Evolutionary conservation across 2,329 filamentous ascomycete species (phyloP).

Genomic region (Stachybotrys chartarum): DNA sequence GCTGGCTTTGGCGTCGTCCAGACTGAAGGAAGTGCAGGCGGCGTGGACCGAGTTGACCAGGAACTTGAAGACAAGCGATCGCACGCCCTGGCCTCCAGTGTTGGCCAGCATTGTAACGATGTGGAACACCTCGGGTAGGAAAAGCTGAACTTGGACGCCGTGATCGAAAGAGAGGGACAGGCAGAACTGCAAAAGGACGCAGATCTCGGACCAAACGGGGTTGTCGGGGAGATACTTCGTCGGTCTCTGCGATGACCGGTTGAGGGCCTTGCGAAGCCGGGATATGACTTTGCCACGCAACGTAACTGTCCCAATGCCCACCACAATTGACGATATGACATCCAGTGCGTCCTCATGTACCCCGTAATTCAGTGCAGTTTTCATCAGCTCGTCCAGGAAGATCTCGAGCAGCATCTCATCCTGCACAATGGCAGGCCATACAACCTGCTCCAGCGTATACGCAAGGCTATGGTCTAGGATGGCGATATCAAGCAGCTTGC

Average conservation of each 20-base stretch:
- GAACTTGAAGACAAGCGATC: conserved; percentile 53
- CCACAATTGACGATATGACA: conserved; percentile 53
- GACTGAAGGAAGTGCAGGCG: conserved; percentile 56
- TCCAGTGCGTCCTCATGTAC: conserved; percentile 53
- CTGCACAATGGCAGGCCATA: conserved; percentile 57
- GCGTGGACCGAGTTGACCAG: conserved; percentile 62
- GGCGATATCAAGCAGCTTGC: conserved; percentile 60
- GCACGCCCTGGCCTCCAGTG: conserved; percentile 50
- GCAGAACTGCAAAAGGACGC: conserved; percentile 59
- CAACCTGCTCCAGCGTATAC: conserved; percentile 55
- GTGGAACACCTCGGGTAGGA: conserved; percentile 63
- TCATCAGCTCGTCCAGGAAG: conserved; percentile 60
- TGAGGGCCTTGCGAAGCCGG: conserved; percentile 58
- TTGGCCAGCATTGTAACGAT: conserved; percentile 65
- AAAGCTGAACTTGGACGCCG: conserved; percentile 60
- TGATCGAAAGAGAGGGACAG: conserved; percentile 61
- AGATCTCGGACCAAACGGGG: conserved; percentile 62
- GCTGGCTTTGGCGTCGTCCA: conserved; percentile 52
- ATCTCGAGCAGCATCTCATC: conserved; percentile 61
- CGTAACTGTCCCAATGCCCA: conserved; percentile 57
- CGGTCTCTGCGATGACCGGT: conserved; percentile 59
- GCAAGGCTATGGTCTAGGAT: conserved; percentile 52
- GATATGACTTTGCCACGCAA: conserved; percentile 59
- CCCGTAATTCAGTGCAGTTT: conserved; percentile 51
- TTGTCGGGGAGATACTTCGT: conserved; percentile 60